These are phyloP conservation scores for Leucocoprinus gongylophorus DNA, from an alignment of 1,284 basidiomycete species.

Conservation along the genomic window DNA sequence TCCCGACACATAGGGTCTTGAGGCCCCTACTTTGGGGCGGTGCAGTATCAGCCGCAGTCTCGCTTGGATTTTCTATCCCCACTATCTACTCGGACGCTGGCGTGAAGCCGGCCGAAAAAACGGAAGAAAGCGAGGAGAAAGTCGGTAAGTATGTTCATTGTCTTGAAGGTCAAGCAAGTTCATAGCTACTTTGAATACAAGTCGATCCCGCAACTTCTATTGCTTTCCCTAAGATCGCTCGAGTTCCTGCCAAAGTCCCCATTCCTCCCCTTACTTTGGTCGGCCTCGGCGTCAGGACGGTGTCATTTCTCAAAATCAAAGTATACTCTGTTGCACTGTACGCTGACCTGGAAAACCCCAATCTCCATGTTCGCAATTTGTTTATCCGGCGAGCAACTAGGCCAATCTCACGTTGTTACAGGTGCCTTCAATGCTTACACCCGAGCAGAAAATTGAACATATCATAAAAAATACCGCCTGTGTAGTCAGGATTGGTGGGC, in stretches of 20 bases:
- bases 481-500: constrained; percentile 65
- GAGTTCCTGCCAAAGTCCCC: constrained; percentile 52
- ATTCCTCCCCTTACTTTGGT: constrained; percentile 61
- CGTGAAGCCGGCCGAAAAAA: constrained; percentile 5
- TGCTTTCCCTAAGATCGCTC: constrained; percentile 59
- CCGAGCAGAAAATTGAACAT: constrained; percentile 64
- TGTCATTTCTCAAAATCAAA: constrained; percentile 75
- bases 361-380: constrained; percentile 40
- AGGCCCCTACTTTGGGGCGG: constrained; percentile 20
- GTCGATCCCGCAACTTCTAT: constrained; percentile 69
- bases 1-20: background rate
- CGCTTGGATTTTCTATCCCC: constrained; percentile 15
- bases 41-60: constrained; percentile 15
- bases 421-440: constrained; percentile 36
- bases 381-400: background rate
- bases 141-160: constrained; percentile 13
- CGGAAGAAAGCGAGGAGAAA: constrained; percentile 17
- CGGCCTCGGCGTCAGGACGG: constrained; percentile 78
- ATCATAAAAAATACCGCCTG: constrained; percentile 65
- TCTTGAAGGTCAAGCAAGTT: background rate
- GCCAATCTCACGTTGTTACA: constrained; percentile 11
- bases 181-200: constrained; percentile 19
- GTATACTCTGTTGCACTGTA: constrained; percentile 88
- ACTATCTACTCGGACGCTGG: constrained; percentile 28
- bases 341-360: constrained; percentile 62